Base-by-base conservation (phyloP, 1,284 basidiomycete species). In the Boletus sp. region DNA sequence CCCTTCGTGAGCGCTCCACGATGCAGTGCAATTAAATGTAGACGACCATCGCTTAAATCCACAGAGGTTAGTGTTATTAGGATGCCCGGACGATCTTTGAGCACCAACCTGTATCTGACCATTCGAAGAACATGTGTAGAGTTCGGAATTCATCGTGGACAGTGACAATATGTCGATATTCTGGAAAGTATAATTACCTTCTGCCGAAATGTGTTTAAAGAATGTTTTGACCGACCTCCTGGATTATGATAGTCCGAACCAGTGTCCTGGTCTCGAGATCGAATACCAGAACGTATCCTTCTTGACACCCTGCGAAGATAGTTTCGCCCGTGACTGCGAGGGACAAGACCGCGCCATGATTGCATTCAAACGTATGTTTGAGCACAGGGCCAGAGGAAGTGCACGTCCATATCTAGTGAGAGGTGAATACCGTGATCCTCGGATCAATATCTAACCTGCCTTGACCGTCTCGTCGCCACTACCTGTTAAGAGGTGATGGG, bases 281-380 rank as follows among this genome's bases (percentile, higher is more conserved):
- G 78, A 93, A 88, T 7, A 98, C 89, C 63, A 91, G 91, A 65
- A 98, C 92, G 63, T 91, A 88, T 2, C 96, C 96, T 63, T 93
- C 94, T 73, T 99, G 96, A 65, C 94, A 89, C 0, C 94, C 96
- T 0, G 93, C 95, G 66, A 91, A 97, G 18, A 98, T 80, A 0
- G 93, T 92, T 39, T 90, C 91, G 37, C 89, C 86, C 44, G 84
- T 81, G 1, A 84, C 84, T 1, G 85, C 85, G 18, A 98, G 79
- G 0, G 93, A 85, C n/a, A 96, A 79, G 3, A 97, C 87, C 0
- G 86, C 90, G 15, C 85, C 89, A 63, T 82, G 82, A 56, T 74
- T 77, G 67, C 83, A 88, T 31, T 83, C 77, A 63, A 89, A 90
- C 6, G 85, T 84, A 63, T 89, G 83, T 31, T 81, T 64, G 3